phyloP scores from a whole-genome alignment of 1,284 basidiomycete species.

The Naganishia albida region DNA sequence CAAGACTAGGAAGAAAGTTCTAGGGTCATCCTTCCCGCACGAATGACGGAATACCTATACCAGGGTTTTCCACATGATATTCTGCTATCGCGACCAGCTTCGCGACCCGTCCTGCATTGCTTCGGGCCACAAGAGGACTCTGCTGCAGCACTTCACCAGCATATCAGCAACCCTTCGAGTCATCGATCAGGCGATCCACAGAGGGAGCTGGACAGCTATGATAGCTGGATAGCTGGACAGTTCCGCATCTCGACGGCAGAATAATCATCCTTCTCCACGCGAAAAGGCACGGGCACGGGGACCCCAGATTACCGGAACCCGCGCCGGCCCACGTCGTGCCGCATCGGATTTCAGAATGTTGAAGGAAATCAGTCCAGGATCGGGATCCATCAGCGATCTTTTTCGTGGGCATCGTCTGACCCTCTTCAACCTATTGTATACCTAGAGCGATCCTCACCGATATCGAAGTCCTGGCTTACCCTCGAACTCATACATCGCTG shows the following conservation, averaged over 20 bases:
- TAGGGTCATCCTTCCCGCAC: too few relatives aligned
- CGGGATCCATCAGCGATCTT: constrained; percentile 13
- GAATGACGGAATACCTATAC: too few relatives aligned
- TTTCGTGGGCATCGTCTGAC: background rate
- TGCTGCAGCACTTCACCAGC: too few relatives aligned
- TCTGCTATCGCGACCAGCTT: too few relatives aligned
- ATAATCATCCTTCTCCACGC: background rate
- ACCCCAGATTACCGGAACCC: constrained; percentile 9
- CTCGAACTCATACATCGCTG: background rate
- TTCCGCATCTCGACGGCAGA: background rate
- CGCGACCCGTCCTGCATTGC: background rate
- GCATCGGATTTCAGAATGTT: constrained; percentile 14
- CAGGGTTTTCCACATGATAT: too few relatives aligned
- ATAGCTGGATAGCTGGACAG: too few relatives aligned
- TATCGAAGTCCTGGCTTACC: background rate
- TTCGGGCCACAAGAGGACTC: background rate
- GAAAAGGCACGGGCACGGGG: background rate
- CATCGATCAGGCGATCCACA: too few relatives aligned
- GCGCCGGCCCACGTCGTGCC: constrained; percentile 16
- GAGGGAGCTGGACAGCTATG: too few relatives aligned
- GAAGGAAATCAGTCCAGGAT: constrained; percentile 1
- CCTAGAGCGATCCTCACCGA: constrained; percentile 20
- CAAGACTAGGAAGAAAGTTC: too few relatives aligned
- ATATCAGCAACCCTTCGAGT: too few relatives aligned
- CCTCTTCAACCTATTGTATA: background rate